Evolutionary conservation across 805 yeast genomes (phyloP).

Genomic region (Candida saitoana): DNA sequence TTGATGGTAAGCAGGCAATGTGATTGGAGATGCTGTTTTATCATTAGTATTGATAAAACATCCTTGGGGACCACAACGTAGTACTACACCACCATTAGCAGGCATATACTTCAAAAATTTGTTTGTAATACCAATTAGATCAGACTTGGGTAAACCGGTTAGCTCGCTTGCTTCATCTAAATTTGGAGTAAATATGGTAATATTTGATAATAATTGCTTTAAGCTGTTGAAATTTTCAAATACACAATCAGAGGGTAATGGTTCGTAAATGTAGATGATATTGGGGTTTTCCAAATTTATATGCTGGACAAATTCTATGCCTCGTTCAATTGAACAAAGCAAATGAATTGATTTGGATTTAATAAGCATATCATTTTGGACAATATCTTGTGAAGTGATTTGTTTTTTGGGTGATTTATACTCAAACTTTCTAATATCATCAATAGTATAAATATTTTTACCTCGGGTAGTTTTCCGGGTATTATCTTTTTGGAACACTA

Average conservation of each 20-base stretch:
- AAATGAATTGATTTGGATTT: slow-evolving; percentile 54
- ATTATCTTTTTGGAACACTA: slow-evolving; percentile 48
- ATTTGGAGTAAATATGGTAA: slow-evolving; percentile 76
- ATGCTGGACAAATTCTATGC: slow-evolving; percentile 42
- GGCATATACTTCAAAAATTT: slow-evolving; percentile 40
- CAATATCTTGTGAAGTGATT: slow-evolving; percentile 54
- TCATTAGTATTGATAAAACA: slow-evolving; percentile 42
- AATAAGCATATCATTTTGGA: slow-evolving; percentile 32
- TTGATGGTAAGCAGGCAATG: slow-evolving; percentile 75
- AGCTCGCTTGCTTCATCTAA: slow-evolving; percentile 75
- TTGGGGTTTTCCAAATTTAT: slow-evolving; percentile 18
- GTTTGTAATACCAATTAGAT: slow-evolving; percentile 32
- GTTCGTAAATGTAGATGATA: slow-evolving; percentile 74
- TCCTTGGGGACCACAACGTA: slow-evolving; percentile 78
- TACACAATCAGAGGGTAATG: slow-evolving; percentile 72
- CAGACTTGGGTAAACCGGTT: slow-evolving; percentile 48
- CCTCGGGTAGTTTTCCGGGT: slow-evolving; percentile 73
- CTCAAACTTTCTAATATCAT: slow-evolving; percentile 53
- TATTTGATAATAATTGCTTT: slow-evolving; percentile 33
- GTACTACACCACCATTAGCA: slow-evolving; percentile 46
- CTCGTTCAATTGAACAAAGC: slow-evolving; percentile 68
- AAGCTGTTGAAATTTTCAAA: slow-evolving; percentile 40
- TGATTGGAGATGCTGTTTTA: slow-evolving; percentile 16
- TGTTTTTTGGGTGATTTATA: slow-evolving; percentile 61
- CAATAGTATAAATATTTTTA: slow-evolving; percentile 64